Evolutionary conservation across 139 green algal genomes (phyloP), one percentile per base, ranked within the genome.

Genomic region (Coelastrella sp.): DNA sequence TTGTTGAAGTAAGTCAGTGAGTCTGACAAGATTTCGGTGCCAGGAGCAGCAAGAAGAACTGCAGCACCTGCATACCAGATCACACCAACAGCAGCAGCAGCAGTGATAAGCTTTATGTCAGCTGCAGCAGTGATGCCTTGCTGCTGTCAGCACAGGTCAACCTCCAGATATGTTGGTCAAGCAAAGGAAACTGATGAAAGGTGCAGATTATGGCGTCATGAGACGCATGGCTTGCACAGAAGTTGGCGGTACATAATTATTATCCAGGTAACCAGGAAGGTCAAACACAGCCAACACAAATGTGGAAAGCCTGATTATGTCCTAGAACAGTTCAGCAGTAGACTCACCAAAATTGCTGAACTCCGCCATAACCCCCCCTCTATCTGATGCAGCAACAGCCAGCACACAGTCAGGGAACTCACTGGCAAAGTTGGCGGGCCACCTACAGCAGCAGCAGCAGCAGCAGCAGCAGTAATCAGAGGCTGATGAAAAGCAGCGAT

Each of bases 381-480:
- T 21, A 64, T 48, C 37, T 2, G n/a, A 25, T 75, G 66, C 66
- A 5, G 66, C 37, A 7, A 43, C 66, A 34, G 66, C 66, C n/a
- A 48, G 6, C 2, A 43, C 35, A 51, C 35, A 48, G n/a, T 48
- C 35, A 19, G 66, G 35, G 25, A 48, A 43, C 5, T 48, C 37
- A 6, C 17, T 23, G 25, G 35, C 35, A 51, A 43, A 75, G n/a
- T 48, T 43, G 25, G 66, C 66, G 11, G 35, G 35, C 23, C 23
- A 48, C 37, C 35, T 48, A 27, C 66, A 48, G 66, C 35, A 48
- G 66, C 66, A 45, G 66, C 66, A 45, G 66, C 66, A 45, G 66
- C 66, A 45, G 64, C 64, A 23, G 21, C 13, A n/a, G 2, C 11
- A 23, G 11, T 23, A 0, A 57, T 13, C 45, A 9, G 0, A 57